Percentiles rank a stretch among this genome's conserved stretches.
Conservation (phyloP, 768 basidiomycete species). For the Scleroderma bovista region DNA sequence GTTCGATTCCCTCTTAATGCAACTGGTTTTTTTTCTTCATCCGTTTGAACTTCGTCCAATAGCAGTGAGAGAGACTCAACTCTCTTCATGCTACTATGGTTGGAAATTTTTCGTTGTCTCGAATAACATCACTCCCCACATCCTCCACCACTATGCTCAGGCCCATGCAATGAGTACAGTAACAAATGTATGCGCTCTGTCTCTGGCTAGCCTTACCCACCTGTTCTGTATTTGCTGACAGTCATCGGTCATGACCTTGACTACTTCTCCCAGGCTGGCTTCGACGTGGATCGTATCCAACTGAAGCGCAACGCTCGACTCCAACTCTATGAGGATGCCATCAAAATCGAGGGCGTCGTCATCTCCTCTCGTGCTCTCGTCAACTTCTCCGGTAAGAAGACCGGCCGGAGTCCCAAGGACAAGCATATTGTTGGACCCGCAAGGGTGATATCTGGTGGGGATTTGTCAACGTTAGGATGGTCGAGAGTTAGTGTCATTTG, state of each 20-base stretch:
- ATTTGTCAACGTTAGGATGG: constrained; percentile 98
- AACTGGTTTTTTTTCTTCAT: constrained; percentile 14
- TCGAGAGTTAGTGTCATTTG: constrained; percentile 63
- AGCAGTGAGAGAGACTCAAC: too few relatives aligned
- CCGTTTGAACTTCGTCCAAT: too few relatives aligned
- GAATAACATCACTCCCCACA: constrained; percentile 86
- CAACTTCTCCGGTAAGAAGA: constrained; percentile 99
- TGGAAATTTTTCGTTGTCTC: too few relatives aligned
- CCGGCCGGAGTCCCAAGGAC: constrained; percentile 95
- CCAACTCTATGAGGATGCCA: constrained; percentile 93
- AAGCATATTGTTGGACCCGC: constrained; percentile 96
- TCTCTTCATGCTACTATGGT: too few relatives aligned
- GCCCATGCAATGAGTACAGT: constrained; percentile 53
- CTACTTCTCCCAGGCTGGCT: constrained; percentile 98
- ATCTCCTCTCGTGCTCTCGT: constrained; percentile 95
- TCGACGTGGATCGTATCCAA: constrained; percentile 97
- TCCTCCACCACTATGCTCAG: constrained; percentile 86
- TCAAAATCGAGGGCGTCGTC: constrained; percentile 97
- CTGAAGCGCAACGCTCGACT: constrained; percentile 92
- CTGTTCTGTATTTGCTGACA: too few relatives aligned
- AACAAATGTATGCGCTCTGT: constrained; percentile 52
- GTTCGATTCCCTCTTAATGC: constrained; percentile 87
- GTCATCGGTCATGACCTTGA: constrained; percentile 92
- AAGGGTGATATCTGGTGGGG: constrained; percentile 99
- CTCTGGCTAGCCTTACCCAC: constrained; percentile 26